Evolutionary conservation across 73 alveolate genomes (phyloP), one percentile per base, ranked within the genome.

Genomic region (Durusdinium trenchii): DNA sequence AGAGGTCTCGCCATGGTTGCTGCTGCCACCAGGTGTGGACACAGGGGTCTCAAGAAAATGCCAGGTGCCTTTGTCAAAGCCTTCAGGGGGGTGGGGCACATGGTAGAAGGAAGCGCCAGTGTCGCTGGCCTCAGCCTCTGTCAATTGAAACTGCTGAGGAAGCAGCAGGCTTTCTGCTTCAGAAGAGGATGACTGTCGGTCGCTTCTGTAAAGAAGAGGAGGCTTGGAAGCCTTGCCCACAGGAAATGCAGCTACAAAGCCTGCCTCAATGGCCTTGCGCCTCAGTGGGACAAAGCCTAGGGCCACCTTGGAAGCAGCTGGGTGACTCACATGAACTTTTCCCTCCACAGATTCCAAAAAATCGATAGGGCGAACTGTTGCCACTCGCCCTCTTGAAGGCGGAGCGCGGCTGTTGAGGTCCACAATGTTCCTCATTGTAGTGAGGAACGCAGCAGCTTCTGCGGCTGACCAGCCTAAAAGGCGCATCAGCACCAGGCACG

Each of bases 371-470:
- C 38, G 32, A 16, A 48, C 38, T 16, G 9, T 46, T 3, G 18
- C 50, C 50, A 46, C 51, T 5, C 82, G 3, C 23, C 6, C 30
- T 14, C 51, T 48, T n/a, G 79, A 64, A 26, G 92, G 92, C 3
- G 92, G 92, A 26, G 92, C 92, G 1, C 92, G 69, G 48, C 48
- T 23, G 35, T 48, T n/a, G 35, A 82, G 69, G 92, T 82, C 92
- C 30, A 82, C 92, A 5, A 82, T 82, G 92, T 82, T 82, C 35
- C 92, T 43, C 47, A 50, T n/a, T 0, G 69, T 6, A n/a, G 61
- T 48, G 35, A 82, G 32, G 71, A 26, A 35, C 30, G 51, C 3
- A 4, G 26, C 47, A 48, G 43, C 40, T 71, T 45, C 36, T 4
- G 51, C 3, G 38, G 92, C 46, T 20, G 90, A 32, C 52, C 47